These are phyloP conservation scores for Isoetes taiwanensis DNA, from an alignment of 75 land plant species.

Conservation along the genomic window DNA sequence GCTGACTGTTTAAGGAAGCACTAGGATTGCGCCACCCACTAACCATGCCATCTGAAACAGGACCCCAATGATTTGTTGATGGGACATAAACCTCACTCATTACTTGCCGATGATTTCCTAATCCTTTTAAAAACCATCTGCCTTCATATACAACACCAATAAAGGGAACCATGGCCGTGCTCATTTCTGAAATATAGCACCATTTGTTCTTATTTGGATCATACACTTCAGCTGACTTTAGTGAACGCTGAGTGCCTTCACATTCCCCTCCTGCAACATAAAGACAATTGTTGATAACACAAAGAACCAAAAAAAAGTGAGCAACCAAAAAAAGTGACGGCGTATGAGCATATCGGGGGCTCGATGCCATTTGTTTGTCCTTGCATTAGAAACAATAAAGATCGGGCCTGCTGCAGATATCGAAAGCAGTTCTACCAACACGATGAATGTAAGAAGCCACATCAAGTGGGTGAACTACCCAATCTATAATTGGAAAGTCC, in stretches of 20 bases:
- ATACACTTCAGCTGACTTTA: constrained; percentile 65
- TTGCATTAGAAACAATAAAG: constrained; percentile 56
- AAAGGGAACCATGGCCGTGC: constrained; percentile 61
- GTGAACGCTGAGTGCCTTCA: constrained; percentile 38
- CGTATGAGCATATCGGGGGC: constrained; percentile 72
- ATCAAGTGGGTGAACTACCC: constrained; percentile 98
- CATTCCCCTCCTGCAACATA: constrained; percentile 78
- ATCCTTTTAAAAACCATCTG: constrained; percentile 66
- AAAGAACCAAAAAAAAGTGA: too few relatives aligned
- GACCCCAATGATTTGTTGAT: constrained; percentile 45
- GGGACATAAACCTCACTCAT: constrained; percentile 48
- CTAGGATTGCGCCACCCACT: constrained; percentile 60
- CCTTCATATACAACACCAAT: constrained; percentile 66
- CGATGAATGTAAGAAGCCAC: constrained; percentile 80
- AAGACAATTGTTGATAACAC: constrained; percentile 69
- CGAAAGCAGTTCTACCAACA: constrained; percentile 96
- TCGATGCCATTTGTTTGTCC: constrained; percentile 78
- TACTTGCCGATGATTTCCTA: constrained; percentile 48
- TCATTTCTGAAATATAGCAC: constrained; percentile 56
- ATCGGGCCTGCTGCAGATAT: constrained; percentile 54
- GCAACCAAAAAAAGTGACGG: constrained; percentile 57
- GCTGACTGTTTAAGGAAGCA: constrained; percentile 37
- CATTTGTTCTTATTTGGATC: constrained; percentile 68
- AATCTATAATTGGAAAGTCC: constrained; percentile 87
- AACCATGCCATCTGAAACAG: constrained; percentile 41